Evolutionary conservation across 352 stramenopile genomes (phyloP).

Genomic region (Detonula confervacea): DNA sequence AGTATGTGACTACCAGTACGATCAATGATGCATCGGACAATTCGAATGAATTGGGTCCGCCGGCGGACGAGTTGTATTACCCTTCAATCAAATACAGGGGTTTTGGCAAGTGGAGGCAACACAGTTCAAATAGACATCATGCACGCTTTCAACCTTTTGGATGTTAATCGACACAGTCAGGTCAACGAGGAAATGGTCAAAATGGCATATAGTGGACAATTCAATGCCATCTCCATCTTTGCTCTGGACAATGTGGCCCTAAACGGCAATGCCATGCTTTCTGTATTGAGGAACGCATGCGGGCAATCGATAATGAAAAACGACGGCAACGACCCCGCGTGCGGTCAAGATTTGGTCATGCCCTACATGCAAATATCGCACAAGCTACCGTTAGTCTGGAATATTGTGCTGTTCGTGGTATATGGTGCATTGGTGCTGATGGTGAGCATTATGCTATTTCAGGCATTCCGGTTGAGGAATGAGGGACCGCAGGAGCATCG

Average conservation of each 20-base stretch:
- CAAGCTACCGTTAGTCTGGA: slow-evolving; percentile 40
- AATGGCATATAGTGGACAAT: slow-evolving; percentile 62
- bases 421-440: slow-evolving; percentile 35
- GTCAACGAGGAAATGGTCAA: slow-evolving; percentile 66
- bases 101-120: slow-evolving; percentile 74
- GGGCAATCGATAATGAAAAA: slow-evolving; percentile 59
- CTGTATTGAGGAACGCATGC: slow-evolving; percentile 68
- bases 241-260: slow-evolving; percentile 72
- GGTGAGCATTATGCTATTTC: slow-evolving; percentile 35
- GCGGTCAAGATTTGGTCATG: slow-evolving; percentile 40
- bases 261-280: slow-evolving; percentile 75
- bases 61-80: slow-evolving; percentile 54
- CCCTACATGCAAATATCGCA: slow-evolving; percentile 30
- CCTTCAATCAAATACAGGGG: slow-evolving; percentile 77
- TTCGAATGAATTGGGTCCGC: slow-evolving; percentile 57
- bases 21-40: slow-evolving; percentile 72
- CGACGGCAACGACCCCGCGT: slow-evolving; percentile 22
- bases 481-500: slow-evolving; percentile 47
- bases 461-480: slow-evolving; percentile 44
- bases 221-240: slow-evolving; percentile 65
- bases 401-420: slow-evolving; percentile 27
- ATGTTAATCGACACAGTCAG: slow-evolving; percentile 70
- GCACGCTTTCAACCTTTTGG: slow-evolving; percentile 66
- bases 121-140: slow-evolving; percentile 57
- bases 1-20: slow-evolving; percentile 62